A percentile compares a stretch with the other conserved stretches of the same genome.
Evolutionary conservation across 139 green algal genomes (phyloP).

Genomic region (Haematococcus lacustris): DNA sequence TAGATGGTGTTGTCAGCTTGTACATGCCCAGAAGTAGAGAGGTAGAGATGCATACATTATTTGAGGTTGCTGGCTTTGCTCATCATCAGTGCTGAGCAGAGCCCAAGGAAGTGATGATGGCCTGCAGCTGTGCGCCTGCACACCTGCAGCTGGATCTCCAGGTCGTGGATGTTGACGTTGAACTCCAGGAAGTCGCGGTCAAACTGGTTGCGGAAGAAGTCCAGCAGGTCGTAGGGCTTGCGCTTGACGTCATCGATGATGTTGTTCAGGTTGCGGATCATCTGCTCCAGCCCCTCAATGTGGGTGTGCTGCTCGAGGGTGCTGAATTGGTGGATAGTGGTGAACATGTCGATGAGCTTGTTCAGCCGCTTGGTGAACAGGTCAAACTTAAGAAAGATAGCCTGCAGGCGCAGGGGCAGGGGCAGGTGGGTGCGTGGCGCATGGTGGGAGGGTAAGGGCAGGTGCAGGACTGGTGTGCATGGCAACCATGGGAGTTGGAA

Average conservation of each 20-base stretch:
- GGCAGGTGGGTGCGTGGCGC: neutral
- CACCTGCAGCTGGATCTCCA: conserved; percentile 76
- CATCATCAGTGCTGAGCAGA: too few relatives aligned
- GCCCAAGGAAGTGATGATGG: too few relatives aligned
- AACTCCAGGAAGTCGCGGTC: conserved; percentile 92
- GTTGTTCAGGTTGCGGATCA: conserved; percentile 73
- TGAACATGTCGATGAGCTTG: conserved; percentile 87
- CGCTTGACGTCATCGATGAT: conserved; percentile 85
- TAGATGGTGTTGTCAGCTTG: too few relatives aligned
- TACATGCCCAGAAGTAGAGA: too few relatives aligned
- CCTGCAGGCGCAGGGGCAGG: neutral
- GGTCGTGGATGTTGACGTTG: conserved; percentile 90
- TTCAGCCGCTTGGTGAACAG: conserved; percentile 81
- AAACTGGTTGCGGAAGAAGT: conserved; percentile 75
- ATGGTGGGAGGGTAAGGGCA: neutral
- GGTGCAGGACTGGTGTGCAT: too few relatives aligned
- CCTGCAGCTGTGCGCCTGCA: too few relatives aligned
- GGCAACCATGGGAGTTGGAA: too few relatives aligned
- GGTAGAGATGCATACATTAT: too few relatives aligned
- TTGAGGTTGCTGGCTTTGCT: too few relatives aligned
- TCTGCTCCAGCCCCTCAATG: conserved; percentile 71
- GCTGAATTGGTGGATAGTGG: conserved; percentile 83
- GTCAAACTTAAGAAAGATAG: conserved; percentile 83
- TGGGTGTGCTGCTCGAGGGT: conserved; percentile 80
- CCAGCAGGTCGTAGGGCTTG: conserved; percentile 87